A percentile compares a stretch with the other conserved stretches of the same genome.
Evolutionary conservation across 768 basidiomycete genomes (phyloP).

Genomic region (Artomyces pyxidatus): DNA sequence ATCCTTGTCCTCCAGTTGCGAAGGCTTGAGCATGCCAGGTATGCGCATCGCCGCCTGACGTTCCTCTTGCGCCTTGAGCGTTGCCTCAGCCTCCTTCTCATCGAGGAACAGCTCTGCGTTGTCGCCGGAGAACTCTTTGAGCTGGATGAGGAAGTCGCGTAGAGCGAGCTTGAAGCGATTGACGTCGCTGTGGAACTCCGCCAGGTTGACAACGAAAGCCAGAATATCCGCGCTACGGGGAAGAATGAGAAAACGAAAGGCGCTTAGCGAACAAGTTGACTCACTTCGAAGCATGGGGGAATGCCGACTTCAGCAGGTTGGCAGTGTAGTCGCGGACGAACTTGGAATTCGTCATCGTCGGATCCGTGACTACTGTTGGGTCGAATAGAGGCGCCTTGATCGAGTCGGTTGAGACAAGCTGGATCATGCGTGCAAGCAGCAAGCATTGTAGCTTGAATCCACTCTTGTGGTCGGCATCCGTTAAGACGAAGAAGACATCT

Average conservation of each 20-base stretch:
- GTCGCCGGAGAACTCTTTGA: conserved; percentile 96
- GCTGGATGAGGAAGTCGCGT: conserved; percentile 95
- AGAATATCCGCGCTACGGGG: conserved; percentile 55
- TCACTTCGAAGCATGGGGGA: conserved; percentile 86
- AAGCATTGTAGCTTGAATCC: conserved; percentile 94
- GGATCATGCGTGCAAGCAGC: conserved; percentile 90
- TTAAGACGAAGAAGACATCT: conserved; percentile 95
- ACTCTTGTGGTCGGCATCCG: conserved; percentile 97
- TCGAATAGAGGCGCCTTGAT: conserved; percentile 84
- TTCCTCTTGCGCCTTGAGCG: conserved; percentile 73
- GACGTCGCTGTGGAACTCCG: conserved; percentile 70
- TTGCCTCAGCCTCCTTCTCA: conserved; percentile 85
- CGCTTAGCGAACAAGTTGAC: too few species aligned
- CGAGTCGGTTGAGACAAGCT: conserved; percentile 74
- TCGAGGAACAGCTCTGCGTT: conserved; percentile 89
- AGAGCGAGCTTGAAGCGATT: conserved; percentile 90
- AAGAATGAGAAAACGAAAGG: too few species aligned
- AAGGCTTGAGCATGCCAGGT: conserved; percentile 97
- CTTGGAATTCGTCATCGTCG: conserved; percentile 64
- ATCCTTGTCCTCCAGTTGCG: conserved; percentile 89
- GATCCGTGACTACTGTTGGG: conserved; percentile 59
- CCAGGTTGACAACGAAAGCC: conserved; percentile 57
- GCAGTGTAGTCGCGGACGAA: conserved; percentile 85
- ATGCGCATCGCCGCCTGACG: conserved; percentile 86
- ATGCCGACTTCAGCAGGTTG: conserved; percentile 78